Percentiles rank a stretch among this genome's conserved stretches.
phyloP scores from a whole-genome alignment of 1,139 yeast species.

The Nematodospora anomalae region DNA sequence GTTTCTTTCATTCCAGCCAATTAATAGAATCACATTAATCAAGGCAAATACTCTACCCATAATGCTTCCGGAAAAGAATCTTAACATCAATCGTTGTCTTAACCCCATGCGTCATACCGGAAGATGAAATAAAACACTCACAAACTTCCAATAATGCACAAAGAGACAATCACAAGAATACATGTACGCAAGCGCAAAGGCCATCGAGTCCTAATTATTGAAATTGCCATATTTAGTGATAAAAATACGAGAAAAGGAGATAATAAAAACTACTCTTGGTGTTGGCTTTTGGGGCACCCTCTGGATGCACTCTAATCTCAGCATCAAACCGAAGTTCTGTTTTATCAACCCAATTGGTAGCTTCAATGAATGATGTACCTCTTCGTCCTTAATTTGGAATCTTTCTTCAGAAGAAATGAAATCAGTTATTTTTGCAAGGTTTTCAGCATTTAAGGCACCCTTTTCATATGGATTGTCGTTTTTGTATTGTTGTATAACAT shows the following conservation, averaged over 20 bases:
- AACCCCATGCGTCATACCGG: no score
- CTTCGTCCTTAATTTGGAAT: no score
- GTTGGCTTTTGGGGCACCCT: conserved; percentile 45
- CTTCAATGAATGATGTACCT: conserved; percentile 4
- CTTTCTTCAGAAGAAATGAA: no score
- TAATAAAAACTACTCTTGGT: conserved; percentile 26
- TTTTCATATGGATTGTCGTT: no score
- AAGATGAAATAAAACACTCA: no score
- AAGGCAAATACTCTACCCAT: conserved; percentile 34
- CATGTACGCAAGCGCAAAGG: conserved; percentile 36
- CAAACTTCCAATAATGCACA: conserved; percentile 27
- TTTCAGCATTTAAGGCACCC: no score
- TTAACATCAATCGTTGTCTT: conserved; percentile 33
- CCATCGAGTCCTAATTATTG: conserved; percentile 33
- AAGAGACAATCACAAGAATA: conserved; percentile 27
- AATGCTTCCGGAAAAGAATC: conserved; percentile 32
- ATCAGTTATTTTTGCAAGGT: no score
- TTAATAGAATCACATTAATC: conserved; percentile 31
- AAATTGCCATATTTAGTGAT: conserved; percentile 33
- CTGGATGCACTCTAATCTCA: conserved; percentile 49
- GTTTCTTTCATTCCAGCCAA: conserved; percentile 40
- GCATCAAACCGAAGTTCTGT: conserved; percentile 37
- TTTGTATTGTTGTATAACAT: no score
- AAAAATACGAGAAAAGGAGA: conserved; percentile 30
- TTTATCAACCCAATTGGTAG: conserved; percentile 26